Evolutionary conservation across 257 asterid genomes (phyloP).

Genomic region (Primulina huaijiensis): DNA sequence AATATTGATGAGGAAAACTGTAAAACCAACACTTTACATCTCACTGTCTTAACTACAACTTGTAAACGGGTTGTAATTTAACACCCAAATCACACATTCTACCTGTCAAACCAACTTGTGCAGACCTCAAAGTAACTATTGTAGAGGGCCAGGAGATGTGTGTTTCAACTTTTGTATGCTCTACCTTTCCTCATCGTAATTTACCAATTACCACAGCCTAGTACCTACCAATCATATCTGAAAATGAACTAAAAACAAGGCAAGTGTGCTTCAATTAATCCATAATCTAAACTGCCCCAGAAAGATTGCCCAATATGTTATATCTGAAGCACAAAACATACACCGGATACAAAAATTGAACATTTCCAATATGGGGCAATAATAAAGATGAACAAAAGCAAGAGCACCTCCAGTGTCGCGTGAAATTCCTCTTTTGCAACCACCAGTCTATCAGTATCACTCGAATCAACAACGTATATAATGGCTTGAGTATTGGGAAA

Average conservation of each 20-base stretch:
- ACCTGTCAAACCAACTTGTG: too few species aligned
- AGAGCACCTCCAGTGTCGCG: conserved; percentile 79
- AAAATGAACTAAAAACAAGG: background rate
- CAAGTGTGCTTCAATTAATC: too few species aligned
- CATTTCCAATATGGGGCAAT: background rate
- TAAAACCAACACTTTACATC: background rate
- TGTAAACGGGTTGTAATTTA: background rate
- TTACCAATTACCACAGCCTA: background rate
- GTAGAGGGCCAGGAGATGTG: background rate
- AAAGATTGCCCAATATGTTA: background rate
- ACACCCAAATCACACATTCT: too few species aligned
- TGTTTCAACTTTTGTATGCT: too few species aligned
- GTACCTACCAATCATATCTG: background rate
- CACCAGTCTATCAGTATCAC: conserved; percentile 93
- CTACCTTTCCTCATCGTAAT: too few species aligned
- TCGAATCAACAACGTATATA: conserved; percentile 94
- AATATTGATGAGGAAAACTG: too few species aligned
- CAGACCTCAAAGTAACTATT: background rate
- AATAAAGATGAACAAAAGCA: conserved; percentile 11
- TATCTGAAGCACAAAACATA: background rate
- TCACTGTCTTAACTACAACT: background rate
- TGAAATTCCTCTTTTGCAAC: conserved; percentile 94
- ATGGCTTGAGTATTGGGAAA: conserved; percentile 97
- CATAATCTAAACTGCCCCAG: background rate
- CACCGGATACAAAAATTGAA: background rate